Conservation (phyloP, 1,139 yeast genomes). For the Debaryomyces nepalensis region DNA sequence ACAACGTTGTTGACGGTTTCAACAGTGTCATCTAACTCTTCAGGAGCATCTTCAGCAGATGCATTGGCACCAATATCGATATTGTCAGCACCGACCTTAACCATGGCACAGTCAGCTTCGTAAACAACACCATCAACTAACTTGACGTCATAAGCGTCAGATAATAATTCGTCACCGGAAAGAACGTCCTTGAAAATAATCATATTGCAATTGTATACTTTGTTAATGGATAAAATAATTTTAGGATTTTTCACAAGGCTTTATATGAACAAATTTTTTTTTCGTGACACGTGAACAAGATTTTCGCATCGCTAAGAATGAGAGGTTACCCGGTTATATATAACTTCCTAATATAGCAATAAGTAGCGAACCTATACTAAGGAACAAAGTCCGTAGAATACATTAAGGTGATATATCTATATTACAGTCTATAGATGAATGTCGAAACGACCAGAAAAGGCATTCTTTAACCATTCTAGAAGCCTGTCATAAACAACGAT, state of each 20-base stretch:
- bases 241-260: conserved; percentile 8
- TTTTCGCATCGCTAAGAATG: conserved; percentile 1
- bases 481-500: conserved; percentile 68
- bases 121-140: conserved; percentile 87
- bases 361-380: not conserved
- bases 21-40: conserved; percentile 76
- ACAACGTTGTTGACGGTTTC: conserved; percentile 97
- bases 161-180: conserved; percentile 94
- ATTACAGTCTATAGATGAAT: not conserved
- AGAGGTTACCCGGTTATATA: conserved; percentile 7
- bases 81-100: conserved; percentile 80
- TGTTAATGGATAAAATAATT: conserved; percentile 10
- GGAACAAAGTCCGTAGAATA: not conserved
- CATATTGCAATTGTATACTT: conserved; percentile 29
- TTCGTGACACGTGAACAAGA: conserved; percentile 1
- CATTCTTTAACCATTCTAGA: conserved; percentile 59
- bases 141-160: conserved; percentile 93
- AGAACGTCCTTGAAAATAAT: conserved; percentile 68
- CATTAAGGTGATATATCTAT: not conserved
- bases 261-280: conserved; percentile 10
- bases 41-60: conserved; percentile 95
- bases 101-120: conserved; percentile 97
- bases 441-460: conserved; percentile 47
- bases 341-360: conserved; percentile 19
- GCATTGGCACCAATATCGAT: conserved; percentile 99